phyloP scores from a whole-genome alignment of 2,329 filamentous ascomycete genomes.

The Akanthomyces lecanii region DNA sequence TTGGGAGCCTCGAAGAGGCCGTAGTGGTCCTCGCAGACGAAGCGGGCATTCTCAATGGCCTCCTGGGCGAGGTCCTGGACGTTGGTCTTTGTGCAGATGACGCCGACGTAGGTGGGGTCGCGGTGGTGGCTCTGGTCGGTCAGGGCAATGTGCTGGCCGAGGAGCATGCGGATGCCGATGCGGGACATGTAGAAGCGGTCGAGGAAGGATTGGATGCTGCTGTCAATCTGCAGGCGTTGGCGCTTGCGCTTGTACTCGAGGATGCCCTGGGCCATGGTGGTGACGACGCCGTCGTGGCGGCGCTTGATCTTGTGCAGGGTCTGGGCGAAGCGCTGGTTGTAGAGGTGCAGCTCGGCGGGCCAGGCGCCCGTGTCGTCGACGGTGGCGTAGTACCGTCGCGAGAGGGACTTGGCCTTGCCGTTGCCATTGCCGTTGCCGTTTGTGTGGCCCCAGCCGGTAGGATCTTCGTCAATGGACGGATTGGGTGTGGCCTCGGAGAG shows the following conservation, averaged over 20 bases:
- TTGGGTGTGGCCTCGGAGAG: conserved; percentile 83
- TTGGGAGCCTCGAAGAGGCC: conserved; percentile 95
- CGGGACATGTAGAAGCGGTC: conserved; percentile 99
- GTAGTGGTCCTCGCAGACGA: conserved; percentile 98
- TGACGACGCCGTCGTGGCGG: conserved; percentile 94
- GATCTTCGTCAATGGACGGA: conserved; percentile 81
- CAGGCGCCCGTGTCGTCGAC: conserved; percentile 85
- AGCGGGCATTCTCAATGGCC: conserved; percentile 97
- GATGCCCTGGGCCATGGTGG: conserved; percentile 95
- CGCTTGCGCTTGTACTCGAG: conserved; percentile 95
- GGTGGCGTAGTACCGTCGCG: conserved; percentile 75
- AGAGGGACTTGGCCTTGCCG: conserved; percentile 45
- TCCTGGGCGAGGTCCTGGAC: conserved; percentile 92
- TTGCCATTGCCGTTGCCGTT: conserved; percentile 40
- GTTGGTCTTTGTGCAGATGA: conserved; percentile 98
- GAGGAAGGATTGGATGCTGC: conserved; percentile 94
- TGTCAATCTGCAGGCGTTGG: conserved; percentile 97
- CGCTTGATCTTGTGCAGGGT: conserved; percentile 92
- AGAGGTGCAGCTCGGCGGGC: conserved; percentile 90
- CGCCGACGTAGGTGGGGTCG: conserved; percentile 93
- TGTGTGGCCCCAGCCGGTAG: conserved; percentile 54
- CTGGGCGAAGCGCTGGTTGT: conserved; percentile 87
- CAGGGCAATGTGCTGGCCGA: conserved; percentile 95
- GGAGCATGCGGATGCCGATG: conserved; percentile 98
- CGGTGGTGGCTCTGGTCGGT: conserved; percentile 87